Percentiles rank a stretch among this genome's conserved stretches.
These are phyloP conservation scores for Haemoproteus tartakovskyi DNA, from an alignment of 169 alveolate genomes.

Conservation along the genomic window DNA sequence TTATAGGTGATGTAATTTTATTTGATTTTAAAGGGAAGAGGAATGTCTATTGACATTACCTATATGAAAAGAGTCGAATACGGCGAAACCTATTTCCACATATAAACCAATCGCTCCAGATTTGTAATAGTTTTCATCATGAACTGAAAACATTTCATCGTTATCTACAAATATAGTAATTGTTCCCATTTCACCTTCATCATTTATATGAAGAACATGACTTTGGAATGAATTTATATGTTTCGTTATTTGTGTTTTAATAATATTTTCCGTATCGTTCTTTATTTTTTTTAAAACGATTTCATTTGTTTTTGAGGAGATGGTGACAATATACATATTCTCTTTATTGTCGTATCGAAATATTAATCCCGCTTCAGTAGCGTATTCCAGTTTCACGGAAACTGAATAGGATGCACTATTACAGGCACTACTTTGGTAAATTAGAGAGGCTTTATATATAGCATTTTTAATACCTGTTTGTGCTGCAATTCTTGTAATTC, in stretches of 20 bases:
- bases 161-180: conserved; percentile 11
- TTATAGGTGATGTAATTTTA: too few relatives aligned
- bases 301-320: conserved; percentile 23
- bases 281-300: conserved; percentile 13
- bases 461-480: conserved; percentile 2
- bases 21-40: too few relatives aligned
- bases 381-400: conserved; percentile 30
- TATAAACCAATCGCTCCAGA: conserved; percentile 18
- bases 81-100: conserved; percentile 26
- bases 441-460: not conserved
- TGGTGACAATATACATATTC: conserved; percentile 34
- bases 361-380: conserved; percentile 40
- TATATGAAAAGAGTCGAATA: conserved; percentile 41
- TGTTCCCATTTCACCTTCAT: conserved; percentile 30
- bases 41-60: too few relatives aligned
- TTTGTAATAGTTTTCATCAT: conserved; percentile 16
- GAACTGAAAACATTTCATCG: conserved; percentile 11
- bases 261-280: conserved; percentile 13
- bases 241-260: conserved; percentile 11
- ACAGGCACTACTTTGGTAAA: conserved; percentile 25
- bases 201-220: conserved; percentile 26
- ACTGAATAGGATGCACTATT: conserved; percentile 14
- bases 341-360: conserved; percentile 44
- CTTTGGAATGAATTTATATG: conserved; percentile 43
- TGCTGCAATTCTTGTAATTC: conserved; percentile 12